Conservation (phyloP, 345 rosid species). For the Heritiera fomes region DNA sequence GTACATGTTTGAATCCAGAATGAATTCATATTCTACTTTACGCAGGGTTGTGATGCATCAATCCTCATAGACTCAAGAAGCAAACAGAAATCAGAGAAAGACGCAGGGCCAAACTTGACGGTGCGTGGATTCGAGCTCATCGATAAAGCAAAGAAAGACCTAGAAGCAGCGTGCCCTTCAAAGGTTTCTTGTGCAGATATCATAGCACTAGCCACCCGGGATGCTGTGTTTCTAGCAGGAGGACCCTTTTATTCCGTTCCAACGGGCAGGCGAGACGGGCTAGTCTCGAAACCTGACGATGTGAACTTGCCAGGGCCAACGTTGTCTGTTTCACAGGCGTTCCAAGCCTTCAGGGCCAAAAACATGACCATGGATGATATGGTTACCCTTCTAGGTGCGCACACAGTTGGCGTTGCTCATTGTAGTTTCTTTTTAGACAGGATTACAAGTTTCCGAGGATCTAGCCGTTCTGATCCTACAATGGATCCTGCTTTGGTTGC, state of each 20-base stretch:
- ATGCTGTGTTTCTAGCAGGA: slow-evolving; percentile 54
- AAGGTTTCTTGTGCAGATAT: slow-evolving; percentile 67
- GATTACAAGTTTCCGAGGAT: slow-evolving; percentile 43
- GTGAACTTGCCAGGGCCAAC: slow-evolving; percentile 70
- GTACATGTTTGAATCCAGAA: background rate
- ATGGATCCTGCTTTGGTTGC: slow-evolving; percentile 52
- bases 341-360: slow-evolving; percentile 39
- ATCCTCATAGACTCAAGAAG: slow-evolving; percentile 58
- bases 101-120: slow-evolving; percentile 62
- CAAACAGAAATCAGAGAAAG: slow-evolving; percentile 50
- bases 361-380: slow-evolving; percentile 52
- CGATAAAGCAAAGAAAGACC: slow-evolving; percentile 51
- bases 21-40: background rate
- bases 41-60: slow-evolving; percentile 79
- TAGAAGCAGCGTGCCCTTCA: slow-evolving; percentile 57
- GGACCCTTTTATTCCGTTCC: slow-evolving; percentile 54
- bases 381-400: slow-evolving; percentile 78
- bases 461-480: slow-evolving; percentile 46
- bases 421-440: slow-evolving; percentile 63
- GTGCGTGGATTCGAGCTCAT: slow-evolving; percentile 63
- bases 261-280: slow-evolving; percentile 66
- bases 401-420: slow-evolving; percentile 69
- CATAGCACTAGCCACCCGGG: slow-evolving; percentile 61
- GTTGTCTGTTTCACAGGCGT: slow-evolving; percentile 39
- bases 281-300: slow-evolving; percentile 39